A percentile compares a stretch with the other conserved stretches of the same genome.
These are phyloP conservation scores for Mucor saturninus DNA, from an alignment of 371 early-diverging fungal species.

Conservation along the genomic window DNA sequence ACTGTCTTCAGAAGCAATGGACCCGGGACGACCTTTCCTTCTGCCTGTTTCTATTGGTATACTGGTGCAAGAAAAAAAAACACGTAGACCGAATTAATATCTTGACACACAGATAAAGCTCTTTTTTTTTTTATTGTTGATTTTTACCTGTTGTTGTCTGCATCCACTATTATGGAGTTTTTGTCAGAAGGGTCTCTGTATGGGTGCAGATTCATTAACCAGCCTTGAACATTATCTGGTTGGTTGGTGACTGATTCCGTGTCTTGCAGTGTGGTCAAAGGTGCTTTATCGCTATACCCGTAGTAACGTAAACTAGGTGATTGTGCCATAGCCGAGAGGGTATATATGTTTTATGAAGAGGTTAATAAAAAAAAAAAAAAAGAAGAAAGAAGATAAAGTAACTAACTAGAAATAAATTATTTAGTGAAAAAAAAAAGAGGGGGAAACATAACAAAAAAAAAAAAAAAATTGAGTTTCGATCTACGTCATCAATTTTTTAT, in stretches of 20 bases:
- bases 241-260: neutral
- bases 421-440: neutral
- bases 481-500: too few relatives aligned
- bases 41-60: constrained; percentile 23
- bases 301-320: constrained; percentile 27
- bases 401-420: neutral
- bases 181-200: constrained; percentile 12
- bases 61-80: constrained; percentile 7
- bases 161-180: constrained; percentile 25
- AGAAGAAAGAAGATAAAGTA: neutral
- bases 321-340: constrained; percentile 23
- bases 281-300: constrained; percentile 8
- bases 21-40: constrained; percentile 28
- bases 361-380: neutral
- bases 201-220: constrained; percentile 30
- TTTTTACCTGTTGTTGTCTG: constrained; percentile 32
- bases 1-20: constrained; percentile 38
- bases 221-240: constrained; percentile 34
- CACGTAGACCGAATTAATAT: neutral
- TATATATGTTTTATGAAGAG: constrained; percentile 5
- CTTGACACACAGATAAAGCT: neutral
- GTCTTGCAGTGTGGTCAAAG: neutral
- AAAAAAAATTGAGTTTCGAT: too few relatives aligned
- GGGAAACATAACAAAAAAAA: too few relatives aligned
- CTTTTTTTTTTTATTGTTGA: neutral